A percentile compares a stretch with the other conserved stretches of the same genome.
These are phyloP conservation scores for Epichloe typhina DNA, from an alignment of 2,329 filamentous ascomycete genomes.

Conservation along the genomic window DNA sequence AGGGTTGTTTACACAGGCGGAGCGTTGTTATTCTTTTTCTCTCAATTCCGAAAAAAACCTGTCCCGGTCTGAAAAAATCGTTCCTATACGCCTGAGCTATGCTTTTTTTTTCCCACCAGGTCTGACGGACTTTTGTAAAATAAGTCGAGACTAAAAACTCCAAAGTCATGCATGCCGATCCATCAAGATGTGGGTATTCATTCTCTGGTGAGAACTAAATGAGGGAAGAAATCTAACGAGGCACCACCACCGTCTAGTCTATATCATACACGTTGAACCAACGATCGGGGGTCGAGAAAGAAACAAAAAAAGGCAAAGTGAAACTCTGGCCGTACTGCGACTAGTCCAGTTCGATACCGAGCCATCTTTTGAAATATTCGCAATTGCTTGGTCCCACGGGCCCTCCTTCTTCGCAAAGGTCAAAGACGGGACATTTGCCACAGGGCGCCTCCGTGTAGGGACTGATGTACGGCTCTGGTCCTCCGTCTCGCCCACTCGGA, in stretches of 20 bases:
- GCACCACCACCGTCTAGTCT: background rate
- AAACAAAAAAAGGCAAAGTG: too few relatives aligned
- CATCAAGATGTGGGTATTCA: background rate
- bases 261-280: background rate
- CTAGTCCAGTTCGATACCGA: slow-evolving; percentile 28
- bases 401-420: slow-evolving; percentile 80
- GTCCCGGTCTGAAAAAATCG: background rate
- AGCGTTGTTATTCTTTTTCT: background rate
- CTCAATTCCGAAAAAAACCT: background rate
- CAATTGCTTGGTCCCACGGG: slow-evolving; percentile 84
- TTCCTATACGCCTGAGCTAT: background rate
- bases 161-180: slow-evolving; percentile 9
- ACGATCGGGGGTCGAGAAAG: too few relatives aligned
- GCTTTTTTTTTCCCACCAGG: background rate
- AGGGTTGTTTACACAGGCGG: too few relatives aligned
- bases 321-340: too few relatives aligned
- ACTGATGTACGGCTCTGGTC: slow-evolving; percentile 40
- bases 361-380: slow-evolving; percentile 82
- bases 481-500: slow-evolving; percentile 22
- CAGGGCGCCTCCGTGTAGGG: slow-evolving; percentile 83
- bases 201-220: background rate
- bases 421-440: slow-evolving; percentile 83
- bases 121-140: background rate
- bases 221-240: background rate
- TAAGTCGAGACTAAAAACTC: slow-evolving; percentile 7